These are phyloP conservation scores for Hyaloscypha hepaticicola DNA, from an alignment of 495 filamentous ascomycete species.

Conservation along the genomic window DNA sequence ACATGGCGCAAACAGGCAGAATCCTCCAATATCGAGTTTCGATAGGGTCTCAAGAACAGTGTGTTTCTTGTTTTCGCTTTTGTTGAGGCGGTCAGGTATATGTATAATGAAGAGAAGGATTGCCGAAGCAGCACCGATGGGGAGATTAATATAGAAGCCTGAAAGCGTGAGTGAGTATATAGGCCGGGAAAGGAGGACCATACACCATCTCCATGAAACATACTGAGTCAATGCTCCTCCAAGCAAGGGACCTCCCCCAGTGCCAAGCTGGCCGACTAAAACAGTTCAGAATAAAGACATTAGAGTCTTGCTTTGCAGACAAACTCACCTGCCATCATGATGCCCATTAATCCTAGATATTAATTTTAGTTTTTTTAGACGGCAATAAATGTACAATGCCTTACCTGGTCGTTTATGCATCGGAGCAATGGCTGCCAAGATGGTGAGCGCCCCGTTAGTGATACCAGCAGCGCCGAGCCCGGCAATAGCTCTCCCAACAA, in stretches of 20 bases:
- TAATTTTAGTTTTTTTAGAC: background rate
- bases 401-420: conserved; percentile 43
- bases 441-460: conserved; percentile 51
- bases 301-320: background rate
- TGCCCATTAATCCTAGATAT: conserved; percentile 46
- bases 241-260: conserved; percentile 50
- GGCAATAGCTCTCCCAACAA: conserved; percentile 54
- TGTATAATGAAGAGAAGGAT: conserved; percentile 43
- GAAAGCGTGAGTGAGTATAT: conserved; percentile 36
- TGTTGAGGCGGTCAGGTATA: conserved; percentile 31
- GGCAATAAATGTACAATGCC: conserved; percentile 54
- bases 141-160: conserved; percentile 65
- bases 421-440: conserved; percentile 47
- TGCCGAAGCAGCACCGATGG: conserved; percentile 52
- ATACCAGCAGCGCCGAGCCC: conserved; percentile 50
- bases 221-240: conserved; percentile 65
- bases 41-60: background rate
- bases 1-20: conserved; percentile 37
- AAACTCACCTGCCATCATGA: conserved; percentile 3
- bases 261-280: conserved; percentile 46
- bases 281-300: conserved; percentile 13
- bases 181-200: conserved; percentile 47
- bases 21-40: conserved; percentile 48
- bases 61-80: conserved; percentile 38
- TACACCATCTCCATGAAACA: conserved; percentile 47